Conservation (phyloP, 768 basidiomycete genomes). For the Collybia nuda region DNA sequence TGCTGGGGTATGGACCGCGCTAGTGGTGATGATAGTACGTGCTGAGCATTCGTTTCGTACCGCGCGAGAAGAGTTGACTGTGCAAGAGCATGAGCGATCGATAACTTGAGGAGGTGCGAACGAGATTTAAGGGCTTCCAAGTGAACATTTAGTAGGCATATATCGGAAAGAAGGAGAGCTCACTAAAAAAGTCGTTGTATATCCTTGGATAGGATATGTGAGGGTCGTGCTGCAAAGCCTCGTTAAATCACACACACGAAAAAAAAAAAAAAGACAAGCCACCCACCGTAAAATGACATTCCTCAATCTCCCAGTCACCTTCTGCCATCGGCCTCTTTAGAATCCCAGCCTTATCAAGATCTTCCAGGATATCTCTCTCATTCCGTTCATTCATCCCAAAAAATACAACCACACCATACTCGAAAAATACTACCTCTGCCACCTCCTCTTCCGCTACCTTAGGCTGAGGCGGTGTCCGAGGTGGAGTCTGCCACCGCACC, state of each 20-base stretch:
- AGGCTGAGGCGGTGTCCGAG: constrained; percentile 13
- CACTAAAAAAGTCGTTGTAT: constrained; percentile 96
- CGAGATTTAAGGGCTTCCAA: constrained; percentile 82
- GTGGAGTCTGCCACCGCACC: constrained; percentile 7
- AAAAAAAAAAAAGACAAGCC: constrained; percentile 1
- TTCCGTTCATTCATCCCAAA: constrained; percentile 82
- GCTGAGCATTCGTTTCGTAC: constrained; percentile 78
- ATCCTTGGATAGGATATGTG: constrained; percentile 85
- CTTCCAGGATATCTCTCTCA: constrained; percentile 83
- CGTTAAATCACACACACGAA: not conserved
- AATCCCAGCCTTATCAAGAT: constrained; percentile 70
- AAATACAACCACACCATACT: constrained; percentile 90
- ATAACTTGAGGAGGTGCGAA: constrained; percentile 87
- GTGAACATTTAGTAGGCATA: constrained; percentile 1
- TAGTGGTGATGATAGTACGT: constrained; percentile 72
- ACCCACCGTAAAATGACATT: constrained; percentile 85
- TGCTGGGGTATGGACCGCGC: constrained; percentile 84
- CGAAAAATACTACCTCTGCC: constrained; percentile 78
- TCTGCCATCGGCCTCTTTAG: constrained; percentile 61
- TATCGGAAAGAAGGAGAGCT: constrained; percentile 24
- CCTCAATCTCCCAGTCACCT: constrained; percentile 88
- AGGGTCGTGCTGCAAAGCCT: constrained; percentile 68
- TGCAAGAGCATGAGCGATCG: constrained; percentile 92
- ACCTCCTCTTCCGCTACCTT: constrained; percentile 44
- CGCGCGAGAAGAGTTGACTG: constrained; percentile 91